Evolutionary conservation across 352 stramenopile species (phyloP), one percentile per base, ranked within the genome.

Genomic region (Pseudoperonospora humuli): DNA sequence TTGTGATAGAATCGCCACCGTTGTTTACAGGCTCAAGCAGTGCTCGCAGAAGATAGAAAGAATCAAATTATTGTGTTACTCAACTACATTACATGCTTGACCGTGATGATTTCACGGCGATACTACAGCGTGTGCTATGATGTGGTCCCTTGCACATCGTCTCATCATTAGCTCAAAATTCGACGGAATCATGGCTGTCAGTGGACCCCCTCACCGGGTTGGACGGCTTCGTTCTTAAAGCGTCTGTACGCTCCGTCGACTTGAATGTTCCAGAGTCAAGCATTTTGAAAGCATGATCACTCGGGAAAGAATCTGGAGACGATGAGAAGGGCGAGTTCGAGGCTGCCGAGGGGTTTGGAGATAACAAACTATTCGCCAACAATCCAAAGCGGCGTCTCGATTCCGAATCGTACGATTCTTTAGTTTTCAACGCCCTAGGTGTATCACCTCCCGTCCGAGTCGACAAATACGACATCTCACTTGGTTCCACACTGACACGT

Each of bases 111-210:
- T 53, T 50, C 7, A 35, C 20, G 28, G 19, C 44, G 34, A 27
- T 17, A 41, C 25, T 17, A 41, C 25, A 25, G 39, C 41, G 10
- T 27, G 11, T 41, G 34, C 19, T 14, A 20, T 39, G 14, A 14
- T 4, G 31, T 46, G 17, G 33, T 17, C 39, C 42, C 14, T n/a
- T 37, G 18, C 37, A 36, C 1, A 20, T 45, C 15, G 33, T 45
- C 29, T 33, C 5, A 29, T 19, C 34, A 45, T 15, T 25, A 47
- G 49, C 53, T 76, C 58, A 84, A 64, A 81, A 84, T 53, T 84
- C 71, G 26, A 84, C 66, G 5, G 71, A 84, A 17, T 51, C 67
- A 23, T 62, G 65, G 35, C 59, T 67, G 24, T 49, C 55, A 28
- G 57, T 37, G 9, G 54, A 57, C 18, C 24, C 34, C 26, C 52